These are phyloP conservation scores for Lactarius pseudohatsudake DNA, from an alignment of 768 basidiomycete species.

Conservation along the genomic window DNA sequence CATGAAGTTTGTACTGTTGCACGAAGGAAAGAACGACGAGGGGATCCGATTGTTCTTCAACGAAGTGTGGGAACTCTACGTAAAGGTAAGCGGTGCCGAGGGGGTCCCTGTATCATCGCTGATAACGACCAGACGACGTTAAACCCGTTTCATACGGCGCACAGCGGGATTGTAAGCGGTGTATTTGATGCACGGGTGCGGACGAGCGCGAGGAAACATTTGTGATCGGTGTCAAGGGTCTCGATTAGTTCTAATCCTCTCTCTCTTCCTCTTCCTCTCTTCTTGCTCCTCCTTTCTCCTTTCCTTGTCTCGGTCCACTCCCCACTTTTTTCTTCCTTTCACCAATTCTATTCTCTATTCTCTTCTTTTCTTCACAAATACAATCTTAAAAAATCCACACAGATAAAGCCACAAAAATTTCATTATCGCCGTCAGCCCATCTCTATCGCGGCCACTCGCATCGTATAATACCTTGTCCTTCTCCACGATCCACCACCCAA, in stretches of 20 bases:
- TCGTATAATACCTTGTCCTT: conserved; percentile 25
- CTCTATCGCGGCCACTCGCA: conserved; percentile 24
- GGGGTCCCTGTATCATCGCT: conserved; percentile 12
- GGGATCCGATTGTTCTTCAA: conserved; percentile 90
- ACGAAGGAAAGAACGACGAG: conserved; percentile 96
- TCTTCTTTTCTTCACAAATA: conserved; percentile 17
- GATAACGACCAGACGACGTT: conserved; percentile 62
- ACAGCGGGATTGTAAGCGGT: conserved; percentile 73
- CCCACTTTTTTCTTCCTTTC: conserved; percentile 32
- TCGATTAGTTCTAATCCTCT: not conserved
- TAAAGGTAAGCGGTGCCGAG: conserved; percentile 65
- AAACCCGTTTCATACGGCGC: conserved; percentile 96
- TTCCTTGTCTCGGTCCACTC: conserved; percentile 24
- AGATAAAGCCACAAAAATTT: conserved; percentile 15
- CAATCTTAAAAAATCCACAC: conserved; percentile 12
- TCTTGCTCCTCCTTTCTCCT: conserved; percentile 35
- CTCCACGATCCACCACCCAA: conserved; percentile 22
- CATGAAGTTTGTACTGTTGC: conserved; percentile 91
- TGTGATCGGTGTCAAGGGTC: conserved; percentile 40
- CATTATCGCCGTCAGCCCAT: conserved; percentile 10
- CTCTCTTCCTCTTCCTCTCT: not conserved
- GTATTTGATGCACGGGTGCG: conserved; percentile 84
- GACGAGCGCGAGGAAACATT: conserved; percentile 81
- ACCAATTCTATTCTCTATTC: conserved; percentile 25
- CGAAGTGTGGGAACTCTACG: conserved; percentile 96